Evolutionary conservation across 2,329 filamentous ascomycete genomes (phyloP), one percentile per base, ranked within the genome.

Genomic region (Neopestalotiopsis sp.): DNA sequence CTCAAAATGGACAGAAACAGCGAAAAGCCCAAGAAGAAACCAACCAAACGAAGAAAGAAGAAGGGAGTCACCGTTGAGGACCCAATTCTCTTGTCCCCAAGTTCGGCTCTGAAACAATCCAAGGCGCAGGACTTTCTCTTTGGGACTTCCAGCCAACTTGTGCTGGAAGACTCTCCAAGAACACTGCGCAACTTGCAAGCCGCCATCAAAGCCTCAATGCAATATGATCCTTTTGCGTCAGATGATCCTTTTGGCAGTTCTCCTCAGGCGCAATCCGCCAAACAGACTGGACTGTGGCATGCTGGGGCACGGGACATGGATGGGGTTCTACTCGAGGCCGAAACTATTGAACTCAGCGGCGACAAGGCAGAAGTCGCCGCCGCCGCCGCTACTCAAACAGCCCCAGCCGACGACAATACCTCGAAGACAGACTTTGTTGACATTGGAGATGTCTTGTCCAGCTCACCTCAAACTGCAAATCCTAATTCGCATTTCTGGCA

Each of bases 81-180:
- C 24, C 82, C 84, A 57, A 78, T 87, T 20, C 78, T 97, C 2
- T 82, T 93, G 12, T 93, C 92, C 0, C 94, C 94, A 0, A 83
- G 82, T 62, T 87, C 91, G 30, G 94, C 93, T 1, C 80, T 91
- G 58, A 87, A 87, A 66, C 87, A 91, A 72, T 87, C 92, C 14
- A 84, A 88, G 3, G 83, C 87, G 1, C 94, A 96, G 77, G 89
- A 94, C 70, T 93, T 95, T 75, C 81, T 97, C 0, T 97, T 97
- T 79, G 94, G 94, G 1, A 96, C 94, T 0, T 95, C 92, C 1
- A 97, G 94, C 77, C 94, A 97, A 77, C 81, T 97, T 30, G 91
- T 91, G 14, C 83, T 87, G 67, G 92, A 94, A 68, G 89, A 94
- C 45, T 93, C 92, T 0, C 92, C 92, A 10, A 87, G 87, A 0